These are phyloP conservation scores for Tetracladium setigerum DNA, from an alignment of 495 filamentous ascomycete genomes.

Conservation along the genomic window DNA sequence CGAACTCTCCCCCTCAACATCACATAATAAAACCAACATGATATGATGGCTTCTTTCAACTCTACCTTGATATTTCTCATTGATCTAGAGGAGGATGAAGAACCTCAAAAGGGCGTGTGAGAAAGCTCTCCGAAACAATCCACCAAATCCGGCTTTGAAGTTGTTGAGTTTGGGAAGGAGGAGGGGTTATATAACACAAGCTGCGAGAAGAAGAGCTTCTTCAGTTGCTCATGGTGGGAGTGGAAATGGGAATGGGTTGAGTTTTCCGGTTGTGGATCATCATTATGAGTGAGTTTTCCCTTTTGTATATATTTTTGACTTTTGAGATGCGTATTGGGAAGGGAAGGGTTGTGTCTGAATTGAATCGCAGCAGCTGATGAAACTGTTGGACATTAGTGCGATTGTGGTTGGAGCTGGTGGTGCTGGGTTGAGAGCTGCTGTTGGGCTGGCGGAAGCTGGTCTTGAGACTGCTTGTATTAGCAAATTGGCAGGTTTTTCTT, in stretches of 20 bases:
- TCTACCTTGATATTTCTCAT: too few species aligned
- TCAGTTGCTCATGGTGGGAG: not conserved
- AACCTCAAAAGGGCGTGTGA: too few species aligned
- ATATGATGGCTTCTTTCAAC: too few species aligned
- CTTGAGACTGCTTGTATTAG: constrained; percentile 20
- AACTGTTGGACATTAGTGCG: constrained; percentile 5
- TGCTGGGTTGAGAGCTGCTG: constrained; percentile 20
- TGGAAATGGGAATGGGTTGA: not conserved
- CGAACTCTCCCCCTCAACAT: too few species aligned
- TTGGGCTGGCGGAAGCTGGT: constrained; percentile 18
- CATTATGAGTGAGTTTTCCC: constrained; percentile 15
- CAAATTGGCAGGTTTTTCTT: constrained; percentile 13
- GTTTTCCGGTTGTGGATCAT: constrained; percentile 14
- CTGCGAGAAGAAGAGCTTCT: too few species aligned
- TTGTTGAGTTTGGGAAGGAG: too few species aligned
- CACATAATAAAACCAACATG: too few species aligned
- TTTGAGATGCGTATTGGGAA: not conserved
- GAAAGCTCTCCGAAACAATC: too few species aligned
- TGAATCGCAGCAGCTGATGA: not conserved
- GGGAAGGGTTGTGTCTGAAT: not conserved
- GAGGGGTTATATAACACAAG: too few species aligned
- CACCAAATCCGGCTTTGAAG: too few species aligned
- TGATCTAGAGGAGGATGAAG: too few species aligned
- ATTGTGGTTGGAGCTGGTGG: constrained; percentile 22
- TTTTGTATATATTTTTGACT: not conserved